Base-by-base conservation (phyloP, 2,329 filamentous ascomycete species). In the Phoma sp. region DNA sequence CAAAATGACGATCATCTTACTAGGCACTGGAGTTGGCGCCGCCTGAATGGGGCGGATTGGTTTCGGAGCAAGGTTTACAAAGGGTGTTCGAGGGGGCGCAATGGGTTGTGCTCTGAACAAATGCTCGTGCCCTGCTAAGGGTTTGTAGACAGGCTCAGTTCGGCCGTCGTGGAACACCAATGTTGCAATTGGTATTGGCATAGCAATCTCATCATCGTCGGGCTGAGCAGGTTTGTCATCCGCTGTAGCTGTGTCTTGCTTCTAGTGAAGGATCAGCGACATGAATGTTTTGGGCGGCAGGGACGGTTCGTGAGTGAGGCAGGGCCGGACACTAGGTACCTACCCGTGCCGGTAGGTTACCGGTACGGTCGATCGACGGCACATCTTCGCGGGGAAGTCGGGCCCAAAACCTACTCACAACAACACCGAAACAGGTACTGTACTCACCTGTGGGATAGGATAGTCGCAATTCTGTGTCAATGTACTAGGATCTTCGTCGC, bases 51-150 rank as follows among this genome's bases (percentile, higher is more conserved):
- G 41, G 25, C 46, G 49, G 24, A 43, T 36, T 24, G 9, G 14
- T 8, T 7, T 23, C 11, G 18, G 23, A n/a, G 14, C 14, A 8
- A 14, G 40, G 7, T 25, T 29, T 25, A 24, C 52, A 18, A 45
- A 41, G 13, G 37, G 24, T 33, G 42, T 24, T 39, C 52, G 36
- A 3, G 40, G 30, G 22, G 27, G 32, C 5, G 11, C 23, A 36
- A 29, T 38, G 3, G 52, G 32, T n/a, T 33, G 41, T 29, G 55
- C 48, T 24, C 45, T 57, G 40, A 66, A 66, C 7, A 68, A 43
- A 25, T 70, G 65, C 38, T 69, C 67, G 32, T 67, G 68, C 32
- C 67, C 67, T 6, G 54, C 49, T 9, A 70, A 55, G 4, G 67
- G 66, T 32, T 49, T 47, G 43, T 63, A 65, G 23, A 63, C 56